Percentiles rank a stretch among this genome's conserved stretches.
These are phyloP conservation scores for Periconia macrospinosa DNA, from an alignment of 2,329 filamentous ascomycete species.

Conservation along the genomic window DNA sequence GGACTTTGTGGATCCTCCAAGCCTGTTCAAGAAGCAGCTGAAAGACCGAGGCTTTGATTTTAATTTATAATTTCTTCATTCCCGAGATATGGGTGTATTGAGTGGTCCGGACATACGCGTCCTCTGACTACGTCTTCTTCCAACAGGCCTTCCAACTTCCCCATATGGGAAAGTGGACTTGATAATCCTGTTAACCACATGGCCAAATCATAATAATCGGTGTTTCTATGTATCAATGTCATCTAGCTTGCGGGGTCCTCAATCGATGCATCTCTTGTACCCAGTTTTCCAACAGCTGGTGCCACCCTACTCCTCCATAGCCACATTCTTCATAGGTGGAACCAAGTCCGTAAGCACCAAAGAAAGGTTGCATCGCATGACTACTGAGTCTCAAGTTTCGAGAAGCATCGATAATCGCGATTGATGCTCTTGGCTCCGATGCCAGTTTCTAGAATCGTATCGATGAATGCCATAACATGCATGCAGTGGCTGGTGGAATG, in stretches of 20 bases:
- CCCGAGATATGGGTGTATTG: not conserved
- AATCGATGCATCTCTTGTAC: not conserved
- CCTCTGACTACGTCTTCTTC: too few relatives aligned
- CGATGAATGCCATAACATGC: not conserved
- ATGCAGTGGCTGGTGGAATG: not conserved
- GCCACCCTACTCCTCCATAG: too few relatives aligned
- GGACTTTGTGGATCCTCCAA: slow-evolving; percentile 7
- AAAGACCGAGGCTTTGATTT: slow-evolving; percentile 12
- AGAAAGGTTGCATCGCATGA: not conserved
- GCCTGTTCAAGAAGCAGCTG: slow-evolving; percentile 9
- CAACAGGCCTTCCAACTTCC: too few relatives aligned
- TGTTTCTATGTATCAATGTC: too few relatives aligned
- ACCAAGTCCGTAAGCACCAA: not conserved
- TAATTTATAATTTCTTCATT: not conserved
- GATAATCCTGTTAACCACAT: too few relatives aligned
- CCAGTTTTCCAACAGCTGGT: not conserved
- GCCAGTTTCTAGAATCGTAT: not conserved
- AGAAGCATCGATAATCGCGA: not conserved
- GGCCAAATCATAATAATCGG: too few relatives aligned
- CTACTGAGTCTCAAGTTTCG: not conserved
- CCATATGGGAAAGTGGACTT: too few relatives aligned
- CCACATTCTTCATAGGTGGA: not conserved
- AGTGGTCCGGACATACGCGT: too few relatives aligned
- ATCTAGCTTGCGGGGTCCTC: too few relatives aligned
- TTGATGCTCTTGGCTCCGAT: not conserved